Evolutionary conservation across 73 alveolate species (phyloP).

Genomic region (Stentor coeruleus): DNA sequence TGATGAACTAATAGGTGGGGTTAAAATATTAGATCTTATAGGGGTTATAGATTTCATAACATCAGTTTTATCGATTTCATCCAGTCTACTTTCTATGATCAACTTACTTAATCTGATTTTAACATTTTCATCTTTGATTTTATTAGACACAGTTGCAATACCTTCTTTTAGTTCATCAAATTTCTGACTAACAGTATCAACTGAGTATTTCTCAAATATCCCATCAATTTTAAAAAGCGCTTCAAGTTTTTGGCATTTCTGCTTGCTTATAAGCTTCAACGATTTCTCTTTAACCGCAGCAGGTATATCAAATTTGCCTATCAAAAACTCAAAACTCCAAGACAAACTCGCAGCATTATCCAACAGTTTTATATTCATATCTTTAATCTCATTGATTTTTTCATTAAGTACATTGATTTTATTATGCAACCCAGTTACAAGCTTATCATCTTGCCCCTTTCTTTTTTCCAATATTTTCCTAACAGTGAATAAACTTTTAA

Average conservation of each 20-base stretch:
- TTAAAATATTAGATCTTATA: too few species aligned
- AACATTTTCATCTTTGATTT: background rate
- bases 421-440: background rate
- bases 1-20: background rate
- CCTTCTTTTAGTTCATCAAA: background rate
- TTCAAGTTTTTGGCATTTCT: background rate
- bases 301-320: background rate
- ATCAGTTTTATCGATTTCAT: background rate
- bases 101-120: too few species aligned
- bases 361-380: background rate
- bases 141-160: background rate
- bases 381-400: background rate
- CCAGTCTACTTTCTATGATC: background rate
- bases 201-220: background rate
- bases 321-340: background rate
- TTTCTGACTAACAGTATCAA: background rate
- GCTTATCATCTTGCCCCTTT: background rate
- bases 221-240: background rate
- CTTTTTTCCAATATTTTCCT: conserved; percentile 15
- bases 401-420: background rate
- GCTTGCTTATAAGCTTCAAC: background rate
- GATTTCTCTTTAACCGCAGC: background rate
- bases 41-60: background rate
- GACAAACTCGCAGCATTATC: background rate
- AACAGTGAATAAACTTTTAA: background rate